phyloP scores from a whole-genome alignment of 257 asterid species.

The Dorcoceras hygrometricum region DNA sequence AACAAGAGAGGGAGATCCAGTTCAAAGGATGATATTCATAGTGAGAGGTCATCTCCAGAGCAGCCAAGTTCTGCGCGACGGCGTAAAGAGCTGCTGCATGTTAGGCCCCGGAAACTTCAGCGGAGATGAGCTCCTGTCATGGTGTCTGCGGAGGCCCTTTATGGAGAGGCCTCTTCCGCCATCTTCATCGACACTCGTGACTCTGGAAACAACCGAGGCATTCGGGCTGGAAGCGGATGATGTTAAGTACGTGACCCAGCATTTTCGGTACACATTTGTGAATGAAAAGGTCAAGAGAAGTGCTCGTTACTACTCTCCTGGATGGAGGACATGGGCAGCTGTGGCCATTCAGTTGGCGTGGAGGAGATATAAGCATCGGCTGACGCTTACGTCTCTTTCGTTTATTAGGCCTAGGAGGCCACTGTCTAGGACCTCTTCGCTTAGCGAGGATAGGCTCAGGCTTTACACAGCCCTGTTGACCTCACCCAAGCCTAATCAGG shows the following conservation, averaged over 20 bases:
- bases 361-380: constrained; percentile 74
- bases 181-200: constrained; percentile 65
- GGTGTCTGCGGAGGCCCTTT: constrained; percentile 90
- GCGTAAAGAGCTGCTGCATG: constrained; percentile 88
- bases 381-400: constrained; percentile 76
- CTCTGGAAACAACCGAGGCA: constrained; percentile 88
- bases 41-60: constrained; percentile 97
- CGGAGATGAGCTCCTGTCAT: constrained; percentile 91
- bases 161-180: constrained; percentile 87
- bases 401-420: constrained; percentile 90
- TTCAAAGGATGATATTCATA: constrained; percentile 83
- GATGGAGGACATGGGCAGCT: constrained; percentile 98
- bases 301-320: constrained; percentile 91
- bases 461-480: constrained; percentile 82
- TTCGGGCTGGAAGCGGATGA: constrained; percentile 91
- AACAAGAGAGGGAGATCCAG: constrained; percentile 92
- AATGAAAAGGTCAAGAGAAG: constrained; percentile 87
- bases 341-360: constrained; percentile 95
- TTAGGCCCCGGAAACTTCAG: constrained; percentile 96
- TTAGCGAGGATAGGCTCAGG: constrained; percentile 87
- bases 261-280: constrained; percentile 92
- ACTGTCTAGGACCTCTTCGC: constrained; percentile 71
- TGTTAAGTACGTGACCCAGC: constrained; percentile 88
- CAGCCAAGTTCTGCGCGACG: constrained; percentile 87
- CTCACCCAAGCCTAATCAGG: constrained; percentile 95